Conservation (phyloP, 1,139 yeast species). For the Meyerozyma elateridarum region DNA sequence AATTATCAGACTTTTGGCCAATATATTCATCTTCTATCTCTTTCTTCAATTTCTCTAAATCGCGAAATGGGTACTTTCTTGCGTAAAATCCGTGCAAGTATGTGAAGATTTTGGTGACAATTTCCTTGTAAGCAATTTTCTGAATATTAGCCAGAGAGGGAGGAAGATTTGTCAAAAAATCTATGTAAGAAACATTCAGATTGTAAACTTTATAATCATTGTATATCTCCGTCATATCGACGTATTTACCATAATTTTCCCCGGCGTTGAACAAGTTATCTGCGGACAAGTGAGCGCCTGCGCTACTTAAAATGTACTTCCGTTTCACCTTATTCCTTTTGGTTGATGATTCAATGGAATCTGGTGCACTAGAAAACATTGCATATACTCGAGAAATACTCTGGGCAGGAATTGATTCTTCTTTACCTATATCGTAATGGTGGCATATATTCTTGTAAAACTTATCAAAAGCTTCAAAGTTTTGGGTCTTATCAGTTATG, state of each 20-base stretch:
- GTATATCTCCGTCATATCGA: slow-evolving; percentile 55
- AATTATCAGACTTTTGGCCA: slow-evolving; percentile 9
- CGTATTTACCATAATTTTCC: slow-evolving; percentile 60
- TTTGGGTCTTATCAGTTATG: slow-evolving; percentile 22
- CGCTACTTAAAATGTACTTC: slow-evolving; percentile 41
- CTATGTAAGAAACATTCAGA: slow-evolving; percentile 10
- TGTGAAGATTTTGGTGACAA: slow-evolving; percentile 35
- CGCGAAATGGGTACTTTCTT: slow-evolving; percentile 49
- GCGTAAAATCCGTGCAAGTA: slow-evolving; percentile 46
- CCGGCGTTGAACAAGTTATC: slow-evolving; percentile 49
- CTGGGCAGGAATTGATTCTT: slow-evolving; percentile 19
- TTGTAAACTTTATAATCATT: slow-evolving; percentile 46
- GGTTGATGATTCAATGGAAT: slow-evolving; percentile 12
- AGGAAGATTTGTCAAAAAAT: not conserved
- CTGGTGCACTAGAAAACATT: slow-evolving; percentile 30
- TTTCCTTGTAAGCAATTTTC: slow-evolving; percentile 47
- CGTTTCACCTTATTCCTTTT: slow-evolving; percentile 28
- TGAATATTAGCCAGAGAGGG: no score
- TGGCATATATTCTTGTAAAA: slow-evolving; percentile 29
- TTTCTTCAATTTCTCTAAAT: slow-evolving; percentile 28
- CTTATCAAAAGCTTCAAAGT: slow-evolving; percentile 41
- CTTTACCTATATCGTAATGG: slow-evolving; percentile 17
- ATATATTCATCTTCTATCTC: slow-evolving; percentile 30
- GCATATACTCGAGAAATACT: slow-evolving; percentile 31
- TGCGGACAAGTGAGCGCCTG: slow-evolving; percentile 45